Base-by-base conservation (phyloP, 2,329 filamentous ascomycete genomes). In the Xylariaceae sp. region DNA sequence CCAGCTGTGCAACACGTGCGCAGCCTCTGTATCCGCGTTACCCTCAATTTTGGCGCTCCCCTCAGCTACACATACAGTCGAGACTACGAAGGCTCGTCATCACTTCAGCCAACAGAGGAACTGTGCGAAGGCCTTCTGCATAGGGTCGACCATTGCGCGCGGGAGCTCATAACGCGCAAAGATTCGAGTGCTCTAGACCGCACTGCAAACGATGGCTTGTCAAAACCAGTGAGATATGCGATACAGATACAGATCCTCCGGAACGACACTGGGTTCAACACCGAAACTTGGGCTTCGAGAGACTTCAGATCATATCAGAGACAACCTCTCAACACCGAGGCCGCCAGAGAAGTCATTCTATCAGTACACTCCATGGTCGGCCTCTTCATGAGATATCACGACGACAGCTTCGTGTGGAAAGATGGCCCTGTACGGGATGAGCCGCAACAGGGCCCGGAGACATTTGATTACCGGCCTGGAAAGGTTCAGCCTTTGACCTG, bases 161-260 rank as follows among this genome's bases (percentile, higher is more conserved):
- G 73, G 38, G 77, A 81, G 61, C 68, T 81, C 49, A 74, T 81
- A 58, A 80, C 76, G 19, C 73, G 77, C 49, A 73, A 71, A 53
- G 77, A 81, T 59, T 71, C 72, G 14, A 62, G 60, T 30, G 77
- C 77, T 12, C 66, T 77, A 15, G 69, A 73, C 40, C 64, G 65
- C 54, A 69, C 60, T 51, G 62, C 58, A 53, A 62, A 64, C 39
- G 67, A 69, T 44, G 59, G 63, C 9, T 55, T 62, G 39, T 61
- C 62, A 35, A 80, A 78, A 53, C 66, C 72, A 2, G 61, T 74
- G 51, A 68, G 75, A 47, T 81, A 73, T 58, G 74, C 76, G 59
- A 68, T 81, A 49, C 70, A 66, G 31, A 76, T 76, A 56, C 69
- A 71, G 33, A 69, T 80, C 42, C 59, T 70, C 39, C 69, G 71